Percentiles rank a stretch among this genome's conserved stretches.
These are phyloP conservation scores for Solanum aculeatissimum DNA, from an alignment of 305 asterid genomes.

Conservation along the genomic window DNA sequence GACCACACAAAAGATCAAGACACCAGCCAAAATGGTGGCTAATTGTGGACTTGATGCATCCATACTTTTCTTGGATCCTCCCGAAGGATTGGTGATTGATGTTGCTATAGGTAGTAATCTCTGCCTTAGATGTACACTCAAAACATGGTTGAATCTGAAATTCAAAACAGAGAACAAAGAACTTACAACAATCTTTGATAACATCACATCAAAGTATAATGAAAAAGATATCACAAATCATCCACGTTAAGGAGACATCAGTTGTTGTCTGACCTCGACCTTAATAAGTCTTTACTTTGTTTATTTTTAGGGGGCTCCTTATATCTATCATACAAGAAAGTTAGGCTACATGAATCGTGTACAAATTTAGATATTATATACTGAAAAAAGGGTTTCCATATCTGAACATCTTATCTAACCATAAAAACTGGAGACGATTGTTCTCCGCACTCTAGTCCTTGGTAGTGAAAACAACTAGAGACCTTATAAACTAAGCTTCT, in stretches of 20 bases:
- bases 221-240: neutral
- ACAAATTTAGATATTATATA: neutral
- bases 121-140: conserved; percentile 9
- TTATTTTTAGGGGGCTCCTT: neutral
- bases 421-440: neutral
- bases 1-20: conserved; percentile 22
- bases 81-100: conserved; percentile 24
- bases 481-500: too few species aligned
- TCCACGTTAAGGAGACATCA: neutral
- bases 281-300: neutral
- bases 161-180: neutral
- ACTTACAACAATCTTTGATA: neutral
- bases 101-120: conserved; percentile 21
- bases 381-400: neutral
- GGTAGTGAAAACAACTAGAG: neutral
- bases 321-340: neutral
- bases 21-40: conserved; percentile 53
- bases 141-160: conserved; percentile 24
- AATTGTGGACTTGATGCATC: conserved; percentile 34
- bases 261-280: neutral
- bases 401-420: neutral
- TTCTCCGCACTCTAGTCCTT: neutral
- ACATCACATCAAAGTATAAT: neutral
- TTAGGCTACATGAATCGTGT: neutral
- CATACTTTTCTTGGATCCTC: conserved; percentile 14